Base-by-base conservation (phyloP, 2,329 filamentous ascomycete genomes). In the Stemphylium beticola region DNA sequence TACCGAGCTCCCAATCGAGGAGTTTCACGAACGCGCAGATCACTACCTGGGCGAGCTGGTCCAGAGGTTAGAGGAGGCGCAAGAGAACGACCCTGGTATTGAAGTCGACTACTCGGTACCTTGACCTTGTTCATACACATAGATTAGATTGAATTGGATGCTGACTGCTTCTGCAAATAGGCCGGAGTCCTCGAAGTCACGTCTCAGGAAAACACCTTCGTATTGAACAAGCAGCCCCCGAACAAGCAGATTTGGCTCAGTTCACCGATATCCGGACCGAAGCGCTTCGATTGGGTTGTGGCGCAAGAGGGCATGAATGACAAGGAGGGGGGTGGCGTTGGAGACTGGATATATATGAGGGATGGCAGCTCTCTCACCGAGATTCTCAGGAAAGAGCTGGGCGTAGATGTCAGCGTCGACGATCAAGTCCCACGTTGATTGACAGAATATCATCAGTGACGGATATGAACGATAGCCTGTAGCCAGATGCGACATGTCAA, bases 211-310 rank as follows among this genome's bases (percentile, higher is more conserved):
- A 53, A 67, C 58, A 93, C 86, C 26, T 99, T 96, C 73, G 91
- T 99, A 56, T 84, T 99, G 78, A 99, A 99, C 85, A 99, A 99
- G 78, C 95, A 99, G 76, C 95, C 95, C 0, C 92, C 93, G 17
- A 98, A 97, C 82, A 95, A 92, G 81, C 95, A 88, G 69, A 96
- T 99, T 72, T 99, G 95, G 95, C 86, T 98, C 40, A 95, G 91
- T 33, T 96, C 92, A 38, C 95, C 95, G 4, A 81, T 92, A 49
- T 93, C 91, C 5, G 95, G 95, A 0, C 95, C 95, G 12, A 97
- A 97, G 79, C 88, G 93, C 54, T 99, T 89, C 79, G 93, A 98
- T 76, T 99, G 91, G 85, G 89, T 96, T 50, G 74, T 93, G 45
- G 66, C 81, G 41, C 86, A 87, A 54, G 91, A 95, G 66, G 82